Conservation (phyloP, 768 basidiomycete species). For the Leccinum uliginosum region DNA sequence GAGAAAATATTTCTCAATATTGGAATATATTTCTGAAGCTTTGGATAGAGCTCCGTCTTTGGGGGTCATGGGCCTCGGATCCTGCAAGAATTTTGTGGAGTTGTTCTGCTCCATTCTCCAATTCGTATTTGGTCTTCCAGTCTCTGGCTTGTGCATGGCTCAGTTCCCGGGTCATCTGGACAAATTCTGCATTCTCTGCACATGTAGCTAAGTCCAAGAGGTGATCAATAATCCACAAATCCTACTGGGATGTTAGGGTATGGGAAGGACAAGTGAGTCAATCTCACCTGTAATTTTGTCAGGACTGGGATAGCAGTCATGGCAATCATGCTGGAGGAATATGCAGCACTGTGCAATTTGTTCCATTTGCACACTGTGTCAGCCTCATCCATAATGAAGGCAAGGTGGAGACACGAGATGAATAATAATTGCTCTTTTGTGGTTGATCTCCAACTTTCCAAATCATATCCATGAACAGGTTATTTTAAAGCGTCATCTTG, state of each 20-base stretch:
- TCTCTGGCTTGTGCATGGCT: background rate
- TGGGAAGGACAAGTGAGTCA: background rate
- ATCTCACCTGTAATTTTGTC: conserved; percentile 4
- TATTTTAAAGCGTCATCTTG: background rate
- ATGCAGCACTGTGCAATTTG: background rate
- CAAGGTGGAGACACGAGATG: background rate
- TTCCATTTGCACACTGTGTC: conserved; percentile 3
- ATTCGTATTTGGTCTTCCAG: background rate
- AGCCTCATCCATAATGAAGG: conserved; percentile 2
- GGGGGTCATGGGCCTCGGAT: background rate
- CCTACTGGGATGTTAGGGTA: background rate
- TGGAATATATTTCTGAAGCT: background rate
- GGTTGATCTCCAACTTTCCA: background rate
- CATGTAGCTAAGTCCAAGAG: background rate
- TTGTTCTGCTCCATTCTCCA: too few species aligned
- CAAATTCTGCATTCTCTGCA: too few species aligned
- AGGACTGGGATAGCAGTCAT: conserved; percentile 4
- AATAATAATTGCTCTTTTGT: background rate
- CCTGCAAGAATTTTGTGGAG: too few species aligned
- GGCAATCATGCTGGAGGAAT: background rate
- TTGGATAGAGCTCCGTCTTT: background rate
- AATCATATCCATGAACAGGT: background rate
- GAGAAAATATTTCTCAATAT: background rate
- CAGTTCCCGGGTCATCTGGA: background rate
- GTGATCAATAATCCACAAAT: conserved; percentile 4